Conservation (phyloP, 1,284 basidiomycete species). For the Leucocoprinus gongylophorus region DNA sequence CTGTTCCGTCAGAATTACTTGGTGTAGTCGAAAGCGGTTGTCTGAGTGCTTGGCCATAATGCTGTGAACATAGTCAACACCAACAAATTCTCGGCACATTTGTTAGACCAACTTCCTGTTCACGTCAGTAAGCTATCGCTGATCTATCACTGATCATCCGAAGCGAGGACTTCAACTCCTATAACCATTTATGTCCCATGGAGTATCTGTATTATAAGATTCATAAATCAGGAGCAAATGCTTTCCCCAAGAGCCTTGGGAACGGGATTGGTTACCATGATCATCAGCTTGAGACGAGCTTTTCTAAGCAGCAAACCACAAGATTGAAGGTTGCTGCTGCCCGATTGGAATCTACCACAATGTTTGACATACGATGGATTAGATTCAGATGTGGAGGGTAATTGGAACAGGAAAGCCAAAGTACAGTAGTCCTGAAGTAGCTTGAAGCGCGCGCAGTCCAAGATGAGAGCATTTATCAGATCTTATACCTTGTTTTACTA, state of each 20-base stretch:
- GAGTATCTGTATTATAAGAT: background rate
- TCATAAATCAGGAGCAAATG: background rate
- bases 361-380: background rate
- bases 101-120: too few species aligned
- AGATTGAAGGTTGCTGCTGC: background rate
- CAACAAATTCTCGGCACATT: too few species aligned
- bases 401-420: background rate
- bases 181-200: background rate
- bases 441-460: background rate
- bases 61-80: too few species aligned
- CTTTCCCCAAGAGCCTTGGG: background rate
- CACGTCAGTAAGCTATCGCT: background rate
- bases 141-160: background rate
- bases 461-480: too few species aligned
- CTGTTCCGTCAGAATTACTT: background rate
- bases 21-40: background rate
- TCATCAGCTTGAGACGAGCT: background rate
- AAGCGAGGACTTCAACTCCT: constrained; percentile 2
- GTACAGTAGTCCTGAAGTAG: background rate
- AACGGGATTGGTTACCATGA: constrained; percentile 1
- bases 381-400: too few species aligned
- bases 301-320: background rate
- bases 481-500: too few species aligned
- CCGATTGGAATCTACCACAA: background rate
- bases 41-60: background rate